Evolutionary conservation across 768 basidiomycete species (phyloP), one percentile per base, ranked within the genome.

Genomic region (Mycena maculata): DNA sequence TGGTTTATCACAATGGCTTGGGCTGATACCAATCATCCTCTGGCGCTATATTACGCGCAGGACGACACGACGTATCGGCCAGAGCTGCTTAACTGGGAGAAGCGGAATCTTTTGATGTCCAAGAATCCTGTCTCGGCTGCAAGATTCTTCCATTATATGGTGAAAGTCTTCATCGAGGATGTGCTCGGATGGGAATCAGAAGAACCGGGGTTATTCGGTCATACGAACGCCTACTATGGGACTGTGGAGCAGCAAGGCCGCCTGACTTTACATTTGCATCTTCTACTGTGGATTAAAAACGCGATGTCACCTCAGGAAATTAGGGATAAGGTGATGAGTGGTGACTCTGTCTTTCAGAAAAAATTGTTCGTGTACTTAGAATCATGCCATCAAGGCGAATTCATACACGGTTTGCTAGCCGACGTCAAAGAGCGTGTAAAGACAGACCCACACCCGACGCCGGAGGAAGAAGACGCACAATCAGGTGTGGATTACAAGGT

Each of bases 1-100:
- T 81, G 80, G 79, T 81, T 75, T 67, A 72, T 80, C 0, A 81
- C 79, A 13, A 47, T 79, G 28, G 74, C 79, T 3, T 79, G 78
- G 15, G 74, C 73, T 18, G 78, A 60, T 18, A 16, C 23, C 1
- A 2, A 6, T 10, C 59, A 60, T 38, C 59, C 59, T 6, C 3
- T 60, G 10, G 42, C 42, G 1, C 4, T 60, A 3, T 60, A 60
- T 23, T 60, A 48, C 38, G 59, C 59, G 3, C 28, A 25, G 4
- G 49, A 4, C 2, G 47, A 48, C 16, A 48, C 45, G 11, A 25
- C 47, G 6, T 60, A 22, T 30, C 25, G 20, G 1, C 59, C 59
- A 12, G 59, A 60, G 18, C 15, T 49, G 11, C 5, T 9, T 10
- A 57, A 23, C 5, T n/a, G 4, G 4, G 56, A 57, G 6, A 15